Conservation (phyloP, 352 stramenopile species). For the Pythium chondricola region DNA sequence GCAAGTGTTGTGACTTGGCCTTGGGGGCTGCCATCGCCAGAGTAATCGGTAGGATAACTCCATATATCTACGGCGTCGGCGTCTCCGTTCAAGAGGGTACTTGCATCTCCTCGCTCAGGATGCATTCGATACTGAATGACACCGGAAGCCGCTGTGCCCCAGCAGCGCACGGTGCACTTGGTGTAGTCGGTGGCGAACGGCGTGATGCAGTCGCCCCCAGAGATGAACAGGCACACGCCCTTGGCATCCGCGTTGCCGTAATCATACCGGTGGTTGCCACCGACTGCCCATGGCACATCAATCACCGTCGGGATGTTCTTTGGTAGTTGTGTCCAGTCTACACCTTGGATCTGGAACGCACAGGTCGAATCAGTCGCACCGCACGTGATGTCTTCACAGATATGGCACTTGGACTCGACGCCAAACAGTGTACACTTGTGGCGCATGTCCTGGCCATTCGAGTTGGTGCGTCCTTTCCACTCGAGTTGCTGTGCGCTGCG, state of each 20-base stretch:
- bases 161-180: conserved; percentile 88
- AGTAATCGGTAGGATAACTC: conserved; percentile 36
- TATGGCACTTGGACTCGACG: conserved; percentile 92
- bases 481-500: conserved; percentile 59
- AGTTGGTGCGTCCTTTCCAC: conserved; percentile 83
- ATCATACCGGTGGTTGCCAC: conserved; percentile 88
- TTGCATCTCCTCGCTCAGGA: conserved; percentile 28
- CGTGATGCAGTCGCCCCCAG: conserved; percentile 70
- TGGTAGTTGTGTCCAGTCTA: conserved; percentile 53
- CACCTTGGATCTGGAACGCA: conserved; percentile 91
- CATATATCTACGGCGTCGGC: conserved; percentile 60
- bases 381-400: conserved; percentile 89
- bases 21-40: conserved; percentile 65
- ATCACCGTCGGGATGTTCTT: conserved; percentile 91
- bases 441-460: conserved; percentile 90
- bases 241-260: conserved; percentile 62
- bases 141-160: conserved; percentile 59
- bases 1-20: conserved; percentile 88
- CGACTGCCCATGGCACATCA: conserved; percentile 91
- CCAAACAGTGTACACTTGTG: conserved; percentile 86
- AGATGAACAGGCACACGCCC: conserved; percentile 90
- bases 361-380: conserved; percentile 43
- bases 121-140: conserved; percentile 23
- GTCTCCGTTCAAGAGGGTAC: conserved; percentile 21
- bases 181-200: conserved; percentile 83